phyloP scores from a whole-genome alignment of 2,329 filamentous ascomycete species.

The Hymenoscyphus salicellus region DNA sequence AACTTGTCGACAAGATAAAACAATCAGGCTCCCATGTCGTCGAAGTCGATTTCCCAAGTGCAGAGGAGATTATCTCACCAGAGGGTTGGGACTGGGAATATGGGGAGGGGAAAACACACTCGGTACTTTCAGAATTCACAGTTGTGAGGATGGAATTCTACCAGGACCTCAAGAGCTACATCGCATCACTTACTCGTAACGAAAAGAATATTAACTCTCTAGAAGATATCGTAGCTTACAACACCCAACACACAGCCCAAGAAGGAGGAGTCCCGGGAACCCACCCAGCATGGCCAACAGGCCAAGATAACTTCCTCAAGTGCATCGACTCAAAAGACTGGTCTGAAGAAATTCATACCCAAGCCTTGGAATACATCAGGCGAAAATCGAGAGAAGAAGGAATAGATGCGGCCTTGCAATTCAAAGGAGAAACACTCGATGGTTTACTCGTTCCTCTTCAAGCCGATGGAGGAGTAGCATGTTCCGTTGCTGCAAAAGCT shows the following conservation, averaged over 20 bases:
- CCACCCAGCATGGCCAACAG: conserved; percentile 63
- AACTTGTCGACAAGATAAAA: conserved; percentile 51
- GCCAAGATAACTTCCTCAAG: conserved; percentile 69
- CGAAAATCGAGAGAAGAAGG: conserved; percentile 59
- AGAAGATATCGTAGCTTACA: conserved; percentile 64
- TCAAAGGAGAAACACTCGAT: conserved; percentile 35
- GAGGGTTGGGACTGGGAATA: conserved; percentile 75
- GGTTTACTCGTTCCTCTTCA: background rate
- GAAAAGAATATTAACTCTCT: conserved; percentile 53
- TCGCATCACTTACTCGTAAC: conserved; percentile 48
- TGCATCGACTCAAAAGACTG: conserved; percentile 59
- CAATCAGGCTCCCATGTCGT: conserved; percentile 63
- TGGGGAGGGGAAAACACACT: conserved; percentile 56
- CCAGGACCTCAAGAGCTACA: conserved; percentile 45
- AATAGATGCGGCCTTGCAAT: conserved; percentile 63
- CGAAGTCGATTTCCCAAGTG: conserved; percentile 43
- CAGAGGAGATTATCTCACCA: conserved; percentile 58
- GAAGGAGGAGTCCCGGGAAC: conserved; percentile 64
- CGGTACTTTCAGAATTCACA: conserved; percentile 73
- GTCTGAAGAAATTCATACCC: conserved; percentile 62
- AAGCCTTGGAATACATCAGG: conserved; percentile 62
- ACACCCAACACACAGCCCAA: conserved; percentile 59
- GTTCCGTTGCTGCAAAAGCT: conserved; percentile 70
- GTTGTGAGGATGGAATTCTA: conserved; percentile 71
- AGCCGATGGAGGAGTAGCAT: conserved; percentile 62